Conservation (phyloP, 257 asterid genomes). For the Lantana camara region DNA sequence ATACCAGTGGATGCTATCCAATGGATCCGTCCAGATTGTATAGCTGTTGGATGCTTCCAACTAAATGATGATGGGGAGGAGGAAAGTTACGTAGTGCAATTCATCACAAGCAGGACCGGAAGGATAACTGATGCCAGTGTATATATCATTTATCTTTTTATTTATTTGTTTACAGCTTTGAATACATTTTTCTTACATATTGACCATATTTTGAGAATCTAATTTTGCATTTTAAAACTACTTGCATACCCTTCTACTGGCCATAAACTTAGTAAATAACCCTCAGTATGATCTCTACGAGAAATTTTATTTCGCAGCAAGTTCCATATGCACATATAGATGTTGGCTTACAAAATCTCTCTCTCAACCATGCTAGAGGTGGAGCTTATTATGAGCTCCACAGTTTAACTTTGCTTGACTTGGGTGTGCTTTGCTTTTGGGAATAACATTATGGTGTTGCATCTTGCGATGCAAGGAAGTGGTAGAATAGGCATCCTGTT, state of each 20-base stretch:
- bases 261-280: background rate
- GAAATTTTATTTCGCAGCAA: background rate
- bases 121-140: constrained; percentile 58
- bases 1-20: constrained; percentile 79
- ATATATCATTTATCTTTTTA: constrained; percentile 19
- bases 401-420: background rate
- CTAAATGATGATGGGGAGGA: constrained; percentile 63
- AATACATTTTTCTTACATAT: background rate
- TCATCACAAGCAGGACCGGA: constrained; percentile 66
- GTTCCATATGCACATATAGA: constrained; percentile 2
- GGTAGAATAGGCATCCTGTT: background rate
- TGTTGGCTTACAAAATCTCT: background rate
- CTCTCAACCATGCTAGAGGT: background rate
- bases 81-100: constrained; percentile 74
- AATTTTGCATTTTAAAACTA: background rate
- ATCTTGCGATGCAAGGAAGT: background rate
- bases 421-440: background rate
- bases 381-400: background rate
- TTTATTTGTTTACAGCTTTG: constrained; percentile 13
- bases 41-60: constrained; percentile 79
- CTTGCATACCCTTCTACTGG: background rate
- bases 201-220: background rate
- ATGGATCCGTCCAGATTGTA: constrained; percentile 85
- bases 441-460: background rate
- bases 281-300: background rate